Conservation (phyloP, 345 rosid species). For the Chamaenerion angustifolium region DNA sequence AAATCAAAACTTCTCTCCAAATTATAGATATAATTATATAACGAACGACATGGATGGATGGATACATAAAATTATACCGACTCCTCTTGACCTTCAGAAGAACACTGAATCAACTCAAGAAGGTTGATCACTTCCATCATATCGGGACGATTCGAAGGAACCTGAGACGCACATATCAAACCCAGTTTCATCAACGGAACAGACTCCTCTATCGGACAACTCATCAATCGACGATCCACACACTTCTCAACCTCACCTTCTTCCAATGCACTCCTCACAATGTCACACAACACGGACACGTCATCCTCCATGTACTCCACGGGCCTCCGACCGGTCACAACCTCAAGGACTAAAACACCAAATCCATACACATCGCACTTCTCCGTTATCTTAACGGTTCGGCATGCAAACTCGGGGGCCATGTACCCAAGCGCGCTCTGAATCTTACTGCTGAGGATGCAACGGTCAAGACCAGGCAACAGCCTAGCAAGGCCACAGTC, state of each 20-base stretch:
- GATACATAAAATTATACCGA: neutral
- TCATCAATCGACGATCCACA: conserved; percentile 46
- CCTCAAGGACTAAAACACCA: conserved; percentile 75
- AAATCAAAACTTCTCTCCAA: no score
- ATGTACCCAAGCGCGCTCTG: conserved; percentile 96
- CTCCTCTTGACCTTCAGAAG: conserved; percentile 57
- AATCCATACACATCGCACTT: conserved; percentile 92
- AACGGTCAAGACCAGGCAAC: conserved; percentile 65
- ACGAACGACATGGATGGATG: no score
- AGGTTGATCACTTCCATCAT: conserved; percentile 90
- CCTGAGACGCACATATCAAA: conserved; percentile 80
- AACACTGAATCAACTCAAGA: conserved; percentile 72
- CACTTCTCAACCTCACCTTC: conserved; percentile 71
- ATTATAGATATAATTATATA: no score
- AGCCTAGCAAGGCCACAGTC: conserved; percentile 83
- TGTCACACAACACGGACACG: conserved; percentile 77
- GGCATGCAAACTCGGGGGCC: conserved; percentile 97
- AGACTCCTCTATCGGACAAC: conserved; percentile 68
- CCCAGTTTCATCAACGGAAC: conserved; percentile 86
- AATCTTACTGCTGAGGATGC: conserved; percentile 86
- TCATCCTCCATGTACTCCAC: conserved; percentile 96
- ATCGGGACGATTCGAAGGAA: conserved; percentile 89
- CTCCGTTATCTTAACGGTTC: conserved; percentile 85
- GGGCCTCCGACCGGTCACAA: conserved; percentile 78
- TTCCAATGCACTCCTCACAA: conserved; percentile 70